Conservation (phyloP, 306 rosid species). For the Dalbergia cochinchinensis region DNA sequence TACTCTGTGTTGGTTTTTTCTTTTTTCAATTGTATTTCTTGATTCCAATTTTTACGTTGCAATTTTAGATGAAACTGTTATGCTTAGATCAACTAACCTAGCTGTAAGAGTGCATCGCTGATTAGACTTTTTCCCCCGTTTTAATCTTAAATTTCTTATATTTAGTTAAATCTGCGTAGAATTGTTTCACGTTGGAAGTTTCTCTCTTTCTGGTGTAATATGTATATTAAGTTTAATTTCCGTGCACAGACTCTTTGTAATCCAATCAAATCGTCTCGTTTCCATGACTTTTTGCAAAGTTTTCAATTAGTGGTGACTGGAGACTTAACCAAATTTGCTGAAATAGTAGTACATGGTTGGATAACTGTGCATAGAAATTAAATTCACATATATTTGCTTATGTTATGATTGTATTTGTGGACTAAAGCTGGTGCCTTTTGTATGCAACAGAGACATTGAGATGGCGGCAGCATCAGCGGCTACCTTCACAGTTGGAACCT, state of each 20-base stretch:
- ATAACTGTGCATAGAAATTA: too few relatives aligned
- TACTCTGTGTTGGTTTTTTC: too few relatives aligned
- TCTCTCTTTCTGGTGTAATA: not conserved
- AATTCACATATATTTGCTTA: not conserved
- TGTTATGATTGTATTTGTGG: conserved; percentile 1
- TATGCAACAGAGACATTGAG: conserved; percentile 51
- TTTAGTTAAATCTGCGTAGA: not conserved
- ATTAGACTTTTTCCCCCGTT: not conserved
- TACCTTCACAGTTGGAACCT: conserved; percentile 63
- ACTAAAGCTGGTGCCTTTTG: conserved; percentile 20
- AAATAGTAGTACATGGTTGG: too few relatives aligned
- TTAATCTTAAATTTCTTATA: too few relatives aligned
- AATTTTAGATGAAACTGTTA: too few relatives aligned
- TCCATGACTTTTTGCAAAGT: too few relatives aligned
- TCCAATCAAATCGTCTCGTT: too few relatives aligned
- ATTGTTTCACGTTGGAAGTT: not conserved
- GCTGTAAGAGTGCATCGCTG: not conserved
- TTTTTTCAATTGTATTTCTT: not conserved
- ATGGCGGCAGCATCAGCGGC: conserved; percentile 84
- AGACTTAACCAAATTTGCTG: too few relatives aligned
- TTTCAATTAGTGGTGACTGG: too few relatives aligned
- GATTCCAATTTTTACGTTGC: not conserved
- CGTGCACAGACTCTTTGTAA: too few relatives aligned
- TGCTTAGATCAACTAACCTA: not conserved
- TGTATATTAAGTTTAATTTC: too few relatives aligned